Evolutionary conservation across 2,329 filamentous ascomycete species (phyloP).

Genomic region (Fusarium sp.): DNA sequence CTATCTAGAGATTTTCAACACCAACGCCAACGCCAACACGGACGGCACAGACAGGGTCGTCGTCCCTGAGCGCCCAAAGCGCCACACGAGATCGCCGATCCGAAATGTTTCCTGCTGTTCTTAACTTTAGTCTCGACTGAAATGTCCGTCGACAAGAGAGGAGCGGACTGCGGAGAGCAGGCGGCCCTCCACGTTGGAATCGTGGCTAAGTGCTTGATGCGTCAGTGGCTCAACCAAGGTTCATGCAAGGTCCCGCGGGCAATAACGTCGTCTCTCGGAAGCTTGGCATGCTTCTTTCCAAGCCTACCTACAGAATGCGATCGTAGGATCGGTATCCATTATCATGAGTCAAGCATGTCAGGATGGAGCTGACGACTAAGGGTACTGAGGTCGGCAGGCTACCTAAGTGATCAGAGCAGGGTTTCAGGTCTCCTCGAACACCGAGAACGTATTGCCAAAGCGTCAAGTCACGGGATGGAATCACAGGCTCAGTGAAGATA

Average conservation of each 20-base stretch:
- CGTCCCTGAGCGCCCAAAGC: conserved; percentile 25
- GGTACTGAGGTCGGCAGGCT: neutral
- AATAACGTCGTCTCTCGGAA: conserved; percentile 17
- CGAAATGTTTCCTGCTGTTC: conserved; percentile 1
- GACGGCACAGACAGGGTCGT: conserved; percentile 19
- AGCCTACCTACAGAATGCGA: neutral
- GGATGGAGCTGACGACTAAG: neutral
- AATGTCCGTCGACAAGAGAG: conserved; percentile 40
- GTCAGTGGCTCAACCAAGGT: conserved; percentile 15
- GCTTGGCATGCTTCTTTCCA: conserved; percentile 10
- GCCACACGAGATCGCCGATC: conserved; percentile 38
- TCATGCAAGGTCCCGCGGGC: conserved; percentile 22
- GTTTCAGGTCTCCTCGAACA: no score
- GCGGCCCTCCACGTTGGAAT: conserved; percentile 13
- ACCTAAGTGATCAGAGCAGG: neutral
- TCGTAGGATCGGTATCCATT: neutral
- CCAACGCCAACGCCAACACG: conserved; percentile 25
- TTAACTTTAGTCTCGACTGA: conserved; percentile 42
- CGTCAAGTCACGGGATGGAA: neutral
- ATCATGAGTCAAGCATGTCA: conserved; percentile 19
- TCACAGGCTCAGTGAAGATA: conserved; percentile 3
- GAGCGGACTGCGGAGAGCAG: conserved; percentile 17
- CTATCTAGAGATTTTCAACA: conserved; percentile 27
- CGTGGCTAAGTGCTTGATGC: conserved; percentile 8
- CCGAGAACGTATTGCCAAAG: neutral